Conservation (phyloP, 129 eudicot species). For the Artemisia argyi region DNA sequence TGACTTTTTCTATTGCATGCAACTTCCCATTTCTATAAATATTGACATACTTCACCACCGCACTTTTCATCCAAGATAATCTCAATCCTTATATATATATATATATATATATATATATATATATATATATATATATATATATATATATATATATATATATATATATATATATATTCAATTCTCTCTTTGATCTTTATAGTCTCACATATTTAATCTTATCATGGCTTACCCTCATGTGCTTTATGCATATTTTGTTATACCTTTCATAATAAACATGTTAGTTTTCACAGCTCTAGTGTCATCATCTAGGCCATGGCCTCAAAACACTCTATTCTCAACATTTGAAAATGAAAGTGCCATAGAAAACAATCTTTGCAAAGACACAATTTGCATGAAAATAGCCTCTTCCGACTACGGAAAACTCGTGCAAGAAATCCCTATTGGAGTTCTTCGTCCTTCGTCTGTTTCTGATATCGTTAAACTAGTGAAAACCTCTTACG, state of each 20-base stretch:
- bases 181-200: conserved; percentile 2
- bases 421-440: conserved; percentile 24
- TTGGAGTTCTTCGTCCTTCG: conserved; percentile 28
- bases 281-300: conserved; percentile 8
- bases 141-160: too few species aligned
- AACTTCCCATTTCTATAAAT: conserved; percentile 19
- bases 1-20: conserved; percentile 28
- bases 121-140: too few species aligned
- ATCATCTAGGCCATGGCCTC: conserved; percentile 21
- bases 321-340: background rate
- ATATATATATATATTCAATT: background rate
- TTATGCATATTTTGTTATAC: conserved; percentile 16
- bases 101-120: too few species aligned
- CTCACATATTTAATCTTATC: background rate
- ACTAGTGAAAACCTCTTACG: conserved; percentile 26
- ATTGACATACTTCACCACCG: conserved; percentile 11
- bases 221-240: conserved; percentile 23
- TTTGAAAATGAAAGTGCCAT: conserved; percentile 2
- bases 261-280: conserved; percentile 16
- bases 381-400: conserved; percentile 22
- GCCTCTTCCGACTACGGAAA: conserved; percentile 40
- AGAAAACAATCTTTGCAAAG: conserved; percentile 13
- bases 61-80: conserved; percentile 8
- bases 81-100: background rate
- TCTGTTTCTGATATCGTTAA: conserved; percentile 24